These are phyloP conservation scores for Calonectria crousiana DNA, from an alignment of 2,329 filamentous ascomycete species.

Conservation along the genomic window DNA sequence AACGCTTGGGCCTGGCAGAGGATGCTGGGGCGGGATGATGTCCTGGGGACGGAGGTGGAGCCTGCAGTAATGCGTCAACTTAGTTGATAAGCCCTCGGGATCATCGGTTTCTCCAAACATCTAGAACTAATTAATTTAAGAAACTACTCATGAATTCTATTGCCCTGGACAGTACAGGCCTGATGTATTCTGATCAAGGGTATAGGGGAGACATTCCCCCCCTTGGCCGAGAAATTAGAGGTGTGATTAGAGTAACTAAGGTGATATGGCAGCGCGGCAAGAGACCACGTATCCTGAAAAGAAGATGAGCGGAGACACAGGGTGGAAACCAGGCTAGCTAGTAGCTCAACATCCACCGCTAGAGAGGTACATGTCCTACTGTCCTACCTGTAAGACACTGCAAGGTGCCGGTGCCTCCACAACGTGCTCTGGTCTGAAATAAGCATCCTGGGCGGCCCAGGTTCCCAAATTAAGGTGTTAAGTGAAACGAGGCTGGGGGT, in stretches of 20 bases:
- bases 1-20: neutral
- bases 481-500: neutral
- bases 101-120: neutral
- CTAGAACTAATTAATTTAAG: neutral
- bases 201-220: neutral
- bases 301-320: constrained; percentile 16
- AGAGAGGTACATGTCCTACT: neutral
- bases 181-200: neutral
- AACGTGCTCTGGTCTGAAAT: constrained; percentile 1
- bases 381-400: constrained; percentile 6
- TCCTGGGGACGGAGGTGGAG: neutral
- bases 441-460: neutral
- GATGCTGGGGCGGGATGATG: neutral
- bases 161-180: too few relatives aligned
- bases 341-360: neutral
- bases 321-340: constrained; percentile 8
- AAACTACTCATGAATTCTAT: neutral
- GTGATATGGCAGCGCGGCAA: neutral
- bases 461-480: neutral
- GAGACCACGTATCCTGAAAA: constrained; percentile 27
- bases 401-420: neutral
- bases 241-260: neutral
- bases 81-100: neutral
- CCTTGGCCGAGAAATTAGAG: neutral
- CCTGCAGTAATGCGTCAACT: neutral